These are phyloP conservation scores for Przewalskia tangutica DNA, from an alignment of 257 asterid species.

Conservation along the genomic window DNA sequence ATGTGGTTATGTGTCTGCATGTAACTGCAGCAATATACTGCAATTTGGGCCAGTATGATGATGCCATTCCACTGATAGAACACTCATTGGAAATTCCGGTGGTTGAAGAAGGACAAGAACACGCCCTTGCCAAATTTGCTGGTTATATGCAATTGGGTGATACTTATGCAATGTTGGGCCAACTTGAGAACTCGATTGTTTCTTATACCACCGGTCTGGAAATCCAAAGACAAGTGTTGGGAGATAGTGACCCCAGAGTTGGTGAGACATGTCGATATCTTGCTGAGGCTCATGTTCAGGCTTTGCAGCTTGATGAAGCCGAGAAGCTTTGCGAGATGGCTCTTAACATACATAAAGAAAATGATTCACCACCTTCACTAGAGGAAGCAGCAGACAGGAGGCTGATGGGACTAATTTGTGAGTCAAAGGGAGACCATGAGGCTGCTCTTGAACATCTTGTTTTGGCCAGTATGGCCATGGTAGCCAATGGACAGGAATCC, in stretches of 20 bases:
- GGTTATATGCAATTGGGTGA: constrained; percentile 96
- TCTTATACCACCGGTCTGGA: constrained; percentile 63
- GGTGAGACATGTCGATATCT: constrained; percentile 86
- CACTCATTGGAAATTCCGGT: constrained; percentile 63
- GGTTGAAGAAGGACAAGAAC: constrained; percentile 72
- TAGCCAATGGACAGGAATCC: constrained; percentile 72
- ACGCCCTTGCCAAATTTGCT: constrained; percentile 89
- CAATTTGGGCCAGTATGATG: constrained; percentile 59
- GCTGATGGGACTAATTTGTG: constrained; percentile 84
- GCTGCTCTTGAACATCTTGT: constrained; percentile 91
- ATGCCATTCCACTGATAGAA: constrained; percentile 71
- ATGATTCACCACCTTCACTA: constrained; percentile 59
- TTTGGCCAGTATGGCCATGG: constrained; percentile 93
- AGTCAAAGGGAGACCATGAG: constrained; percentile 81
- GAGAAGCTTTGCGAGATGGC: constrained; percentile 73
- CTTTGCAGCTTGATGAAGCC: constrained; percentile 86
- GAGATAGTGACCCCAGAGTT: constrained; percentile 74
- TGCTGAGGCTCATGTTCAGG: constrained; percentile 89
- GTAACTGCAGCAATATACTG: constrained; percentile 85
- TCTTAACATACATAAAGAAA: constrained; percentile 66
- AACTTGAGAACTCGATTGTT: constrained; percentile 62
- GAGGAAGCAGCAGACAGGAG: constrained; percentile 89
- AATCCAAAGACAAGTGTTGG: constrained; percentile 56
- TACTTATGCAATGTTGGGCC: constrained; percentile 82
- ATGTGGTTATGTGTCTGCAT: constrained; percentile 76